Conservation (phyloP, 192 early-diverging fungal species). For the Rhizophagus clarus region DNA sequence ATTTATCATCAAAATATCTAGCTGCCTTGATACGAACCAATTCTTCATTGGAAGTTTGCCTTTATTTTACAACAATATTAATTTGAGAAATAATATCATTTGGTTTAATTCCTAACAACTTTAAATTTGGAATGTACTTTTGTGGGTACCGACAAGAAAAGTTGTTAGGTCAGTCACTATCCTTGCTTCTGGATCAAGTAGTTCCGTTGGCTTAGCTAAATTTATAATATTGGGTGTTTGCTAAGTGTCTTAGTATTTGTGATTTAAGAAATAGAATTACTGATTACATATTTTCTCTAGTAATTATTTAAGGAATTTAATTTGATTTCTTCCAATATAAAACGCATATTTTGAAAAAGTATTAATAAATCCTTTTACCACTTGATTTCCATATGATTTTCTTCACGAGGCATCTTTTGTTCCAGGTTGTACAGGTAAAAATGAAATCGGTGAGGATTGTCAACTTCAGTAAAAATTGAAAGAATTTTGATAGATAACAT, state of each 20-base stretch:
- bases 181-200: background rate
- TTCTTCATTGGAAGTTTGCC: background rate
- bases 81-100: background rate
- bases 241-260: background rate
- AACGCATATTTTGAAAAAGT: background rate
- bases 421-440: background rate
- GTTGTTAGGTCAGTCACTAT: background rate
- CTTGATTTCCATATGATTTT: background rate
- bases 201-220: background rate
- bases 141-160: background rate
- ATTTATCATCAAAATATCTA: slow-evolving; percentile 1
- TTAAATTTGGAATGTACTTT: background rate
- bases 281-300: background rate
- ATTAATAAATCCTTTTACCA: background rate
- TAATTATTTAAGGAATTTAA: background rate
- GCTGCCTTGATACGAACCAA: background rate
- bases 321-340: background rate
- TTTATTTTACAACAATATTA: background rate
- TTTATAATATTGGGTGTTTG: background rate
- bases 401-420: background rate
- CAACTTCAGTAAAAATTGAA: slow-evolving; percentile 7
- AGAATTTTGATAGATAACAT: background rate
- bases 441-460: background rate
- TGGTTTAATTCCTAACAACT: background rate
- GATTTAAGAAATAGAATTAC: background rate